phyloP scores from a whole-genome alignment of 2,329 filamentous ascomycete genomes.

The Beauveria australis region DNA sequence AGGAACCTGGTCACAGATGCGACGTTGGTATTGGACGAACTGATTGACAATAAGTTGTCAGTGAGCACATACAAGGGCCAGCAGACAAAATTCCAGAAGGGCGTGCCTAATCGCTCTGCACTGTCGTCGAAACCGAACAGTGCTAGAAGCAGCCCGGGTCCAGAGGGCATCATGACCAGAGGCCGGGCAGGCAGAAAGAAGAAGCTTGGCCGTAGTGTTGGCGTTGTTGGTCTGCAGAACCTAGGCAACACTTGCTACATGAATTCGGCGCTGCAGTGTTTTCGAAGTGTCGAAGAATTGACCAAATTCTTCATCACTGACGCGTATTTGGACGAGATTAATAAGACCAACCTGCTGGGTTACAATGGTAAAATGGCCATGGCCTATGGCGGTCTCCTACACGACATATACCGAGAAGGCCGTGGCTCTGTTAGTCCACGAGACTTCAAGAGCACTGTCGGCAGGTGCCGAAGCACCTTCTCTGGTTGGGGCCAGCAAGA shows the following conservation, averaged over 20 bases:
- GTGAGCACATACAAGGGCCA: slow-evolving; percentile 42
- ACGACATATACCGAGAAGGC: slow-evolving; percentile 67
- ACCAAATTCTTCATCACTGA: slow-evolving; percentile 81
- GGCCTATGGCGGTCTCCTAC: slow-evolving; percentile 68
- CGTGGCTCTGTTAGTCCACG: slow-evolving; percentile 66
- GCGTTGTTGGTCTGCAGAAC: slow-evolving; percentile 78
- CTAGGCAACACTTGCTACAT: slow-evolving; percentile 98
- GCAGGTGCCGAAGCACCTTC: slow-evolving; percentile 74
- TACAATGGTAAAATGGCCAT: slow-evolving; percentile 82
- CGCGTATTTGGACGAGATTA: slow-evolving; percentile 72
- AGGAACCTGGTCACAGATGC: slow-evolving; percentile 64
- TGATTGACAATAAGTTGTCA: slow-evolving; percentile 50
- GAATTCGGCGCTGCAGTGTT: slow-evolving; percentile 94
- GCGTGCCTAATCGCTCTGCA: slow-evolving; percentile 21
- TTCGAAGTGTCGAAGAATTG: slow-evolving; percentile 87
- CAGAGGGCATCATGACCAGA: slow-evolving; percentile 55
- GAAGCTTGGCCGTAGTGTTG: slow-evolving; percentile 60
- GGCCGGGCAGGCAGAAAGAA: slow-evolving; percentile 63
- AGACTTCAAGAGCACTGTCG: slow-evolving; percentile 75
- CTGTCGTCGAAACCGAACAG: slow-evolving; percentile 35
- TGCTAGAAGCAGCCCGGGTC: slow-evolving; percentile 60
- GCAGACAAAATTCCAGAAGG: slow-evolving; percentile 26
- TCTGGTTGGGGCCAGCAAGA: slow-evolving; percentile 95
- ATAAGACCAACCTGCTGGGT: slow-evolving; percentile 74
- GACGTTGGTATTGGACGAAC: slow-evolving; percentile 77